Base-by-base conservation (phyloP, 768 basidiomycete genomes). In the Thelephora ganbajun region DNA sequence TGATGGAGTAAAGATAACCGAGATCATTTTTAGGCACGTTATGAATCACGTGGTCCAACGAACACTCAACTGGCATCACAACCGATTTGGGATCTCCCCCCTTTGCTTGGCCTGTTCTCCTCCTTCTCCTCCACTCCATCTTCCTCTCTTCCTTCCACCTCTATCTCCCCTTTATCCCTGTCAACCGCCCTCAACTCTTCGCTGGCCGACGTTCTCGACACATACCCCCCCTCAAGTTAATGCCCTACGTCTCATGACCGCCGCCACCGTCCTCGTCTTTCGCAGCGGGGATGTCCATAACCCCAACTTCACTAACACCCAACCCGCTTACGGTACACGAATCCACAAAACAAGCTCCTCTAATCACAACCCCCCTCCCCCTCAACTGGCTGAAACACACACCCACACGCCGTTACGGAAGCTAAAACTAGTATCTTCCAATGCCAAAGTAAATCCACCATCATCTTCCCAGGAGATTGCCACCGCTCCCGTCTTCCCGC, bases 271-370 rank as follows among this genome's bases (percentile, higher is more conserved):
- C 47, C 22, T 48, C 48, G 45, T 50, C 56, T 45, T 48, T 43
- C 55, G 6, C 62, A 35, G 47, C 53, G 37, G 53, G 20, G 42
- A 14, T 35, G 26, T 30, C 26, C 26, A 30, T 30, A 18, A 30
- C 35, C 26, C 43, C 33, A 42, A 53, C 50, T 36, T 41, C 58
- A 33, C 50, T 50, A n/a, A 53, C 59, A 51, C 51, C 33, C 55
- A 54, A 33, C 69, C 69, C 61, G 60, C 63, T 51, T 76, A 80
- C 67, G 70, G 70, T 52, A 78, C 76, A 14, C 65, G 76, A 44
- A 75, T 70, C 33, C 70, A 73, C 50, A 70, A 72, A 41, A 73
- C 74, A 50, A 65, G 73, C 45, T 22, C 66, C 52, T 68, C 78
- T 53, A 73, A 68, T 51, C 78, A 76, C 48, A 68, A 72, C 22